phyloP scores from a whole-genome alignment of 2,329 filamentous ascomycete species.

The Didymella exigua region DNA sequence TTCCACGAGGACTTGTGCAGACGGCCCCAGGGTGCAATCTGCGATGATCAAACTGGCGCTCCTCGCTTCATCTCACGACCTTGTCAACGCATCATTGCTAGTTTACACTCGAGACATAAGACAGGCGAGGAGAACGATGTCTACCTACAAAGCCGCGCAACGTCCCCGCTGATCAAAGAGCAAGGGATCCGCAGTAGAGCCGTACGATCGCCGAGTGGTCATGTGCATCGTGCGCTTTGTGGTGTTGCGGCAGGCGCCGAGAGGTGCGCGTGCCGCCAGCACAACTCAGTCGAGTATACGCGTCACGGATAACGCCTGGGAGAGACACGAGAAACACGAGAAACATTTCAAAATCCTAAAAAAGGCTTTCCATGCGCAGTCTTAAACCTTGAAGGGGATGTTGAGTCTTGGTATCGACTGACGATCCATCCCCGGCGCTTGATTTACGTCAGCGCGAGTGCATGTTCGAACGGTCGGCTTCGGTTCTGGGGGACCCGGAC shows the following conservation, averaged over 20 bases:
- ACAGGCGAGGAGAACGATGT: not conserved
- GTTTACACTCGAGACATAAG: not conserved
- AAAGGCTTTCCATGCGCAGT: not conserved
- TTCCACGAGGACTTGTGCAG: constrained; percentile 16
- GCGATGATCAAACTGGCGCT: constrained; percentile 14
- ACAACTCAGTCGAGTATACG: not conserved
- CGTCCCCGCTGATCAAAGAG: not conserved
- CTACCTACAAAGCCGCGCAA: not conserved
- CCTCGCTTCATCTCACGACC: constrained; percentile 12
- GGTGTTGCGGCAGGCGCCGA: constrained; percentile 4
- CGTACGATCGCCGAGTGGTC: not conserved
- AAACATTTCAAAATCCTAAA: not conserved
- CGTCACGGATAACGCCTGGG: not conserved
- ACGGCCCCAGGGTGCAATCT: constrained; percentile 5
- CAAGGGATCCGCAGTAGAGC: not conserved
- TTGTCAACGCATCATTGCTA: constrained; percentile 3
- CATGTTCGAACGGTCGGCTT: not conserved
- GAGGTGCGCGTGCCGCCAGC: not conserved
- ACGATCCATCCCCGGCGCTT: not conserved
- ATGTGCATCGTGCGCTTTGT: constrained; percentile 1
- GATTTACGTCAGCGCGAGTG: not conserved
- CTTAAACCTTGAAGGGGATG: not conserved
- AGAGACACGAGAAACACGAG: not conserved
- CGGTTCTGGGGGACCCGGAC: constrained; percentile 3
- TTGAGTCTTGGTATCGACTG: not conserved